Conservation (phyloP, 805 yeast species). For the Nakazawaea siamensis region DNA sequence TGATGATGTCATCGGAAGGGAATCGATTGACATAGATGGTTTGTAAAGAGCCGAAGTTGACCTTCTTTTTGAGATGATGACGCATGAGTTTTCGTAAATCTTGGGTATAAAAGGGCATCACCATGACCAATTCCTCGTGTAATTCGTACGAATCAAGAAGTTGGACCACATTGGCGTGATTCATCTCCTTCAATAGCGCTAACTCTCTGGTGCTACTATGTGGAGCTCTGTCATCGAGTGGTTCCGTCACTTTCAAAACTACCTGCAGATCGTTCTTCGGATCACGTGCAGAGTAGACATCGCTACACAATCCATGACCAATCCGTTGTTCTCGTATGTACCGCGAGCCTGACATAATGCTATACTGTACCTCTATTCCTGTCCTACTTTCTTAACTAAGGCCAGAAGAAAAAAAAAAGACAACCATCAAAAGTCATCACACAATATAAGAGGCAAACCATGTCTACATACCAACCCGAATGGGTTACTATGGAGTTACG, state of each 20-base stretch:
- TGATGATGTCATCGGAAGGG: neutral
- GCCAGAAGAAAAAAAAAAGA: too few relatives aligned
- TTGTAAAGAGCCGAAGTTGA: neutral
- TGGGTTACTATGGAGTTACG: slow-evolving; percentile 46
- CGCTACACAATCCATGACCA: slow-evolving; percentile 31
- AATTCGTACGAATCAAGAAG: slow-evolving; percentile 13
- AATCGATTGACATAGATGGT: neutral
- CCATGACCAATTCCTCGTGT: slow-evolving; percentile 28
- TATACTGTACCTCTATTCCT: too few relatives aligned
- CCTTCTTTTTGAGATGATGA: neutral
- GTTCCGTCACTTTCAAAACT: slow-evolving; percentile 41
- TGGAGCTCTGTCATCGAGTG: slow-evolving; percentile 45
- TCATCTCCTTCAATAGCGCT: slow-evolving; percentile 22
- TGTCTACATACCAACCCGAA: slow-evolving; percentile 19
- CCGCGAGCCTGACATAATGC: too few relatives aligned
- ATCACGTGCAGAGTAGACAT: slow-evolving; percentile 24
- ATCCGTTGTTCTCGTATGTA: neutral
- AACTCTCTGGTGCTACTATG: slow-evolving; percentile 42
- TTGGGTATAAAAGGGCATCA: slow-evolving; percentile 30
- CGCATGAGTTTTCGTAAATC: slow-evolving; percentile 28
- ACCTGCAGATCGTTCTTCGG: slow-evolving; percentile 13
- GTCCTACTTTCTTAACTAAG: too few relatives aligned
- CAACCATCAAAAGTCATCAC: too few relatives aligned
- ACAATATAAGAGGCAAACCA: too few relatives aligned
- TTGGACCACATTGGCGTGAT: slow-evolving; percentile 12